Conservation (phyloP, 495 filamentous ascomycete species). For the Bacidia gigantensis region DNA sequence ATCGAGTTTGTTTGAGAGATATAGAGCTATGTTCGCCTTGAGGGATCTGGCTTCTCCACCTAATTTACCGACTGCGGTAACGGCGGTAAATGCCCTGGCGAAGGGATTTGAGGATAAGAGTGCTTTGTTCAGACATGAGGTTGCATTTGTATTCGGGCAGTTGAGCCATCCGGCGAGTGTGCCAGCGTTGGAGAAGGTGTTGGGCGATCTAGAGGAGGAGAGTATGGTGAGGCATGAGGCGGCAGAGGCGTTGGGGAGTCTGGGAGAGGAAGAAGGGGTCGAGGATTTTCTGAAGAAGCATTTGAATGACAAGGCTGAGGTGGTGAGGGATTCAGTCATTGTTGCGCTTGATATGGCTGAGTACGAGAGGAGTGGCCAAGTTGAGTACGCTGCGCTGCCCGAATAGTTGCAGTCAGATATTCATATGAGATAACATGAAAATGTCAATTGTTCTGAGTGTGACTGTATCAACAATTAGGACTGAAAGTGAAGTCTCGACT, state of each 20-base stretch:
- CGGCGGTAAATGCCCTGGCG: constrained; percentile 73
- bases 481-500: not conserved
- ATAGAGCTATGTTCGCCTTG: constrained; percentile 94
- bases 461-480: constrained; percentile 32
- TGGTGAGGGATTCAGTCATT: constrained; percentile 86
- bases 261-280: constrained; percentile 87
- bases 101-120: constrained; percentile 74
- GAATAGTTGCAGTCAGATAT: no score
- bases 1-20: constrained; percentile 75
- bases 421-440: no score
- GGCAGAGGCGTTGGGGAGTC: constrained; percentile 89
- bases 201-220: constrained; percentile 65
- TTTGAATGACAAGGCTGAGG: constrained; percentile 76
- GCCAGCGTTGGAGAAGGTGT: constrained; percentile 63
- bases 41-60: constrained; percentile 87
- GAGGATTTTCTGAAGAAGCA: constrained; percentile 73
- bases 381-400: constrained; percentile 83
- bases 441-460: constrained; percentile 45
- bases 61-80: constrained; percentile 71
- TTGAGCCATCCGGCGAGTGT: constrained; percentile 92
- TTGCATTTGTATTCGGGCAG: constrained; percentile 97
- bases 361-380: constrained; percentile 77
- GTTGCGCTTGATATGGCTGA: constrained; percentile 98
- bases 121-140: constrained; percentile 93
- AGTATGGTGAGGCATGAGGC: constrained; percentile 98